Evolutionary conservation across 805 yeast genomes (phyloP).

Genomic region (Nakazawaea ishiwadae): DNA sequence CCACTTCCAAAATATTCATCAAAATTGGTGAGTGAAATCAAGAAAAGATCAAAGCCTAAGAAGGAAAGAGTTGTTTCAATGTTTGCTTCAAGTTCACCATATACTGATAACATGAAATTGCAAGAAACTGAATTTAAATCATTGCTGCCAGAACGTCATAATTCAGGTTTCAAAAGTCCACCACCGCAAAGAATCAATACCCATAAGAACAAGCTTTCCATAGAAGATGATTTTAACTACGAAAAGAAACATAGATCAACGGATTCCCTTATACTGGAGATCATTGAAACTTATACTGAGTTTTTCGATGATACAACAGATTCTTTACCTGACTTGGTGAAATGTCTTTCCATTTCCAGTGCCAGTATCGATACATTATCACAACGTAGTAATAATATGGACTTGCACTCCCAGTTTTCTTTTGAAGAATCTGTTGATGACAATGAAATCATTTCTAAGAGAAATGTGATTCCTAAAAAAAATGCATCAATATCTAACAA

Average conservation of each 20-base stretch:
- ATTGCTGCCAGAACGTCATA: too few relatives aligned
- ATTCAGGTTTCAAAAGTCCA: background rate
- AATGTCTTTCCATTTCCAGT: background rate
- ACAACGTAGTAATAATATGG: too few relatives aligned
- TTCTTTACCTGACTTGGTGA: constrained; percentile 2
- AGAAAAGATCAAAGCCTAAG: background rate
- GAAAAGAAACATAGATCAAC: background rate
- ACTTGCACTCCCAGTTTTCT: constrained; percentile 6
- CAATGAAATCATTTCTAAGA: constrained; percentile 4
- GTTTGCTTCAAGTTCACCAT: too few relatives aligned
- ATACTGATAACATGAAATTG: too few relatives aligned
- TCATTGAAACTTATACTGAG: constrained; percentile 6
- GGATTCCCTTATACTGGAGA: constrained; percentile 8
- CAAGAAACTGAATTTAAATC: too few relatives aligned
- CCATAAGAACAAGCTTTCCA: constrained; percentile 1
- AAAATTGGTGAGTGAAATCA: background rate
- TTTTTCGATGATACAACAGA: background rate
- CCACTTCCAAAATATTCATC: background rate
- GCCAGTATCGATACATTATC: constrained; percentile 8
- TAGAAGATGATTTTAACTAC: constrained; percentile 1
- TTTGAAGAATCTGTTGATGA: constrained; percentile 7
- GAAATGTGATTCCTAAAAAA: background rate
- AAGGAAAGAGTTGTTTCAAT: constrained; percentile 1
- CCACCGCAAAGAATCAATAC: constrained; percentile 2
- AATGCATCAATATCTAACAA: constrained; percentile 12